Conservation (phyloP, 2,329 filamentous ascomycete species). For the Aspergillus uvarum region DNA sequence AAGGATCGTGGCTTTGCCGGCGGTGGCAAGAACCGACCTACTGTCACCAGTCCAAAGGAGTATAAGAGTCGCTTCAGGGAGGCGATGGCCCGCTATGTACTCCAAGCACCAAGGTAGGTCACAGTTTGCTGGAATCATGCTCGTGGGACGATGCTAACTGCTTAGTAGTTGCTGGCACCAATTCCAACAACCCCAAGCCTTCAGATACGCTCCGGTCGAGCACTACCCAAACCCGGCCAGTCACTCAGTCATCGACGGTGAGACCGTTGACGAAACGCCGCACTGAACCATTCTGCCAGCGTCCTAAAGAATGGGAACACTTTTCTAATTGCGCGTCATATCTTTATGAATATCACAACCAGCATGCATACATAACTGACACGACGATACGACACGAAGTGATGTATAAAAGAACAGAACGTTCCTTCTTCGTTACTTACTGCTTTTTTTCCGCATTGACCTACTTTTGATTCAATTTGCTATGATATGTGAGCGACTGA, state of each 20-base stretch:
- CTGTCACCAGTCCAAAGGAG: constrained; percentile 94
- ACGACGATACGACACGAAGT: constrained; percentile 15
- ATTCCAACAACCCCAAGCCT: constrained; percentile 37
- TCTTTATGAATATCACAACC: background rate
- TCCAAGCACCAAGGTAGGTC: constrained; percentile 51
- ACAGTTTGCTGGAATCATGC: background rate
- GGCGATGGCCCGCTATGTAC: constrained; percentile 84
- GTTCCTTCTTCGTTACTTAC: background rate
- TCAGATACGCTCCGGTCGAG: constrained; percentile 32
- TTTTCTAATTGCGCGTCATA: background rate
- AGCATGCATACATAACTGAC: background rate
- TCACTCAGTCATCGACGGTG: constrained; percentile 21
- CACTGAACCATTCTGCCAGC: background rate
- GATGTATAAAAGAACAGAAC: background rate
- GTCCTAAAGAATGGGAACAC: background rate
- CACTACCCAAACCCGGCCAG: constrained; percentile 17
- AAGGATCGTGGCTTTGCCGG: constrained; percentile 88
- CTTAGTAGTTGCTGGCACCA: constrained; percentile 47
- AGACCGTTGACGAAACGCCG: constrained; percentile 20
- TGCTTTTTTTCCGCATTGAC: background rate
- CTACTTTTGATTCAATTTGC: background rate
- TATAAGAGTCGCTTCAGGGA: constrained; percentile 95
- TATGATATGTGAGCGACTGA: background rate
- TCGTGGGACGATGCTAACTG: background rate
- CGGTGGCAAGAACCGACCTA: constrained; percentile 79